phyloP scores from a whole-genome alignment of 495 filamentous ascomycete genomes.

The Neurospora sp. region DNA sequence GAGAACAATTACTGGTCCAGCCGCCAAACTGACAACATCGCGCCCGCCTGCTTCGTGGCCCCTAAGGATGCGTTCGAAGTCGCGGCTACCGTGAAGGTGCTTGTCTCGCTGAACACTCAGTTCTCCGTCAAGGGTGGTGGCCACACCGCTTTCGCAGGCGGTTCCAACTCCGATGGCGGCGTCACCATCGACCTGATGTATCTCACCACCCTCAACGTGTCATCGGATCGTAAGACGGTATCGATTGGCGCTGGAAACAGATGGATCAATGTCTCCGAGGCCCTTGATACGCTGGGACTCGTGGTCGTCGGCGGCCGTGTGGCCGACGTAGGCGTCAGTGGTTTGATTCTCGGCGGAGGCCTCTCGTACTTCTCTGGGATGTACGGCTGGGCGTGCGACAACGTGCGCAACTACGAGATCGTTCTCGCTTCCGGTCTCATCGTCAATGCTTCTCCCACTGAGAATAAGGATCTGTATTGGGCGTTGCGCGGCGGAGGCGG shows the following conservation, averaged over 20 bases:
- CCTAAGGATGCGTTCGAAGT: constrained; percentile 28
- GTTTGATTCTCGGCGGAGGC: constrained; percentile 48
- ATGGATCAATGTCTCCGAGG: constrained; percentile 46
- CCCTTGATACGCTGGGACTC: constrained; percentile 35
- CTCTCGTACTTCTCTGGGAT: constrained; percentile 27
- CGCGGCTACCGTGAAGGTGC: constrained; percentile 23
- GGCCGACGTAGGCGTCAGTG: constrained; percentile 46
- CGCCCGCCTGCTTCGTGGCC: constrained; percentile 33
- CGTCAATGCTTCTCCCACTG: constrained; percentile 29
- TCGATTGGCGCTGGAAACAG: constrained; percentile 34
- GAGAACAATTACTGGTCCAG: constrained; percentile 39
- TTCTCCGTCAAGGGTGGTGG: constrained; percentile 46
- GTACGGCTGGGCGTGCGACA: constrained; percentile 22
- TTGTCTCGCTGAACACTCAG: constrained; percentile 21
- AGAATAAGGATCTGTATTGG: constrained; percentile 42
- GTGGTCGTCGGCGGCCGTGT: constrained; percentile 47
- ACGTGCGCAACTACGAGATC: constrained; percentile 40
- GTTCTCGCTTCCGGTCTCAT: constrained; percentile 38
- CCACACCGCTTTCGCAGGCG: constrained; percentile 40
- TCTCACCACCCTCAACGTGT: constrained; percentile 32
- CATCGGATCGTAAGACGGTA: constrained; percentile 21
- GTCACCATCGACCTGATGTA: constrained; percentile 44
- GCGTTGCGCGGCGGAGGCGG: constrained; percentile 49
- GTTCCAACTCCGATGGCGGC: constrained; percentile 37
- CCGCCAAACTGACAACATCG: constrained; percentile 23